A percentile compares a stretch with the other conserved stretches of the same genome.
Evolutionary conservation across 139 green algal genomes (phyloP).

Genomic region (Raphidocelis subcapitata): DNA sequence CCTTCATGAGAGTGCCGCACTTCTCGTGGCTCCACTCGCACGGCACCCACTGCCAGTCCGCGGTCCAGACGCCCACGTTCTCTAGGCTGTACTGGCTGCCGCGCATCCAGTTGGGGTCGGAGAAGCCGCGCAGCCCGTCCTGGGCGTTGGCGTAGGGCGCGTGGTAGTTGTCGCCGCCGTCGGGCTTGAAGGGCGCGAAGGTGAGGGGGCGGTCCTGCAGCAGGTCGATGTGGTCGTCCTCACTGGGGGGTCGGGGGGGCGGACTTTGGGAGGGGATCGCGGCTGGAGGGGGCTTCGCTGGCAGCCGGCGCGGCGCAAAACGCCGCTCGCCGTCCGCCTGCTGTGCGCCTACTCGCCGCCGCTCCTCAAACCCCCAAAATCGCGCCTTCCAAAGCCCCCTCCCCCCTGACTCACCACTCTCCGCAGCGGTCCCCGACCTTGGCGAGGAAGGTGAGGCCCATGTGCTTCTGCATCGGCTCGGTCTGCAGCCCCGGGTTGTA

Average conservation of each 20-base stretch:
- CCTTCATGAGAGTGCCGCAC: conserved; percentile 18
- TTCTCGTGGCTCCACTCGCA: conserved; percentile 17
- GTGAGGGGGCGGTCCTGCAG: conserved; percentile 29
- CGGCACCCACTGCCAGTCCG: conserved; percentile 31
- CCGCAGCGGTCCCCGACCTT: conserved; percentile 25
- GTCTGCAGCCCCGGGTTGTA: conserved; percentile 25
- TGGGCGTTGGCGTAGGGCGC: conserved; percentile 28
- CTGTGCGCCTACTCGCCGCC: too few species aligned
- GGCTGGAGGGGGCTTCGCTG: too few species aligned
- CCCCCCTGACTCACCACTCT: not conserved
- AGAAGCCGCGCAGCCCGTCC: conserved; percentile 21
- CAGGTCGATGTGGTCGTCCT: conserved; percentile 35
- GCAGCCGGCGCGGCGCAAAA: too few species aligned
- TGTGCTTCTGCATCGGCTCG: not conserved
- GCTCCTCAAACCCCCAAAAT: too few species aligned
- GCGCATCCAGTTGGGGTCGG: conserved; percentile 19
- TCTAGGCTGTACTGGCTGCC: conserved; percentile 1
- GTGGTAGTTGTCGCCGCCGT: not conserved
- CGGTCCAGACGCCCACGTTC: conserved; percentile 22
- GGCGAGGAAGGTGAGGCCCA: conserved; percentile 22
- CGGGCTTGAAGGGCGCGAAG: conserved; percentile 22
- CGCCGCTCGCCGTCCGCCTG: too few species aligned
- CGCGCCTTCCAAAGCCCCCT: too few species aligned
- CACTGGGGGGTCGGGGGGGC: too few species aligned
- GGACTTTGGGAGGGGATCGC: too few species aligned